Conservation (phyloP, 106 monocot genomes). For the Dioscorea zingiberensis region DNA sequence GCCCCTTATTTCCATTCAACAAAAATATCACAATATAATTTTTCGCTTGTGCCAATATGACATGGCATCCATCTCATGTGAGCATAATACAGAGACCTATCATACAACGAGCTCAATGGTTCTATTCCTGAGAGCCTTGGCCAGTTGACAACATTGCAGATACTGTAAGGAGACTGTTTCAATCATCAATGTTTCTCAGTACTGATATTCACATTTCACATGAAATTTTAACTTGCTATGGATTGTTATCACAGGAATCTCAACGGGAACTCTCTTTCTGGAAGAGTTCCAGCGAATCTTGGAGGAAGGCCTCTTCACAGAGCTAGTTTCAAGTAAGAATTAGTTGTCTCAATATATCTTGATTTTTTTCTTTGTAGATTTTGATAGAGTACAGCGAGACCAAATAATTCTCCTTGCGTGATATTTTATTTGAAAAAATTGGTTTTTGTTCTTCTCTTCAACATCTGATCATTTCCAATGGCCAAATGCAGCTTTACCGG, state of each 20-base stretch:
- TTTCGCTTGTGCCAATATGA: no score
- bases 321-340: conserved; percentile 92
- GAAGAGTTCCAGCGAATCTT: conserved; percentile 81
- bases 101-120: conserved; percentile 85
- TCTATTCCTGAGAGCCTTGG: conserved; percentile 89
- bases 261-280: conserved; percentile 83
- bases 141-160: conserved; percentile 46
- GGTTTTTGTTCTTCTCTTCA: no score
- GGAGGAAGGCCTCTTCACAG: conserved; percentile 93
- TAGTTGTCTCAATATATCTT: neutral
- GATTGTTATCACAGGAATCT: conserved; percentile 62
- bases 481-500: conserved; percentile 68
- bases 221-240: conserved; percentile 2
- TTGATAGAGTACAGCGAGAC: neutral
- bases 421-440: no score
- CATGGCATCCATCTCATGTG: no score
- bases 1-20: no score
- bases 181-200: neutral
- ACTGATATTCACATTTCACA: neutral
- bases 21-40: no score
- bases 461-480: neutral
- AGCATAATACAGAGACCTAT: conserved; percentile 79
- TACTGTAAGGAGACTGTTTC: conserved; percentile 49
- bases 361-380: no score
- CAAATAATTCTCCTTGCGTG: no score